Percentiles rank a stretch among this genome's conserved stretches.
These are phyloP conservation scores for Pleurotus pulmonarius DNA, from an alignment of 768 basidiomycete species.

Conservation along the genomic window DNA sequence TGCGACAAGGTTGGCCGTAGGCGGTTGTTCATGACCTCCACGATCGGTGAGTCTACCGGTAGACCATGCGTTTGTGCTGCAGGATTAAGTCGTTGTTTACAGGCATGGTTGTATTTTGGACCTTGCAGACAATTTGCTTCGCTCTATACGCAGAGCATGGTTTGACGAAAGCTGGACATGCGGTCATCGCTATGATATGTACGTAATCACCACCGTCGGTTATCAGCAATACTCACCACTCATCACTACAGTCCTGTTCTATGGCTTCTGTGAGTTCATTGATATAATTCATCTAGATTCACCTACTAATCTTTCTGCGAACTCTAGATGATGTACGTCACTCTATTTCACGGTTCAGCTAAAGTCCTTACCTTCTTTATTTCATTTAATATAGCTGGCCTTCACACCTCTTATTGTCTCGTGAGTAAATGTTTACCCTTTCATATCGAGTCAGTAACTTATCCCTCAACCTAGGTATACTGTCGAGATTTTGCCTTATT, in stretches of 20 bases:
- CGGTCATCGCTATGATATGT: slow-evolving; percentile 59
- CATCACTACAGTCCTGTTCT: slow-evolving; percentile 22
- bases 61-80: slow-evolving; percentile 22
- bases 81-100: slow-evolving; percentile 43
- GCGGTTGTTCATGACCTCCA: slow-evolving; percentile 44
- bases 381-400: slow-evolving; percentile 38
- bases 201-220: slow-evolving; percentile 50
- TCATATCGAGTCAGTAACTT: background rate
- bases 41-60: slow-evolving; percentile 28
- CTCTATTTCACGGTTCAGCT: slow-evolving; percentile 18
- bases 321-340: slow-evolving; percentile 23
- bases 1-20: slow-evolving; percentile 49
- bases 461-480: slow-evolving; percentile 35
- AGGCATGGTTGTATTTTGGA: slow-evolving; percentile 56
- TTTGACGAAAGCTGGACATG: slow-evolving; percentile 34
- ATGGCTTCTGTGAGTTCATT: slow-evolving; percentile 27
- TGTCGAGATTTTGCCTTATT: slow-evolving; percentile 64
- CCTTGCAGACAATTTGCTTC: slow-evolving; percentile 53
- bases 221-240: background rate
- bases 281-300: background rate
- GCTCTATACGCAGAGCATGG: slow-evolving; percentile 29
- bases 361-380: slow-evolving; percentile 59
- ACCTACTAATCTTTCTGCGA: too few species aligned
- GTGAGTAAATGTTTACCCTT: slow-evolving; percentile 25
- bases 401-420: slow-evolving; percentile 64